Conservation (phyloP, 495 filamentous ascomycete genomes). For the Pyrenopolyporus hunteri region DNA sequence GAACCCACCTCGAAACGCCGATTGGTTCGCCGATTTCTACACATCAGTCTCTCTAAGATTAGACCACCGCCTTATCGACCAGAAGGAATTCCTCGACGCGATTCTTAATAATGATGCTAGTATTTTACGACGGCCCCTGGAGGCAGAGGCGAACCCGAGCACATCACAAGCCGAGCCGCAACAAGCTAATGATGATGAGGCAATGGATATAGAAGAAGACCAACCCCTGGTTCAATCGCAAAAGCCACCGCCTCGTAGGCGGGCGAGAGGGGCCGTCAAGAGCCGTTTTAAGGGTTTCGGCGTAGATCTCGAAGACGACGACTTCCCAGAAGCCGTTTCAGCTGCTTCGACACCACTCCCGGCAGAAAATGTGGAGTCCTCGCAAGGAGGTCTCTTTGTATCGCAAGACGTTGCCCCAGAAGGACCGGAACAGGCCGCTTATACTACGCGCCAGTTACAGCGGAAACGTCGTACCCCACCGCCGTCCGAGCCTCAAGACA, state of each 20-base stretch:
- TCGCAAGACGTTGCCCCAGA: slow-evolving; percentile 34
- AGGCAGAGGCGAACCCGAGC: slow-evolving; percentile 42
- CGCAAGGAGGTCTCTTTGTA: slow-evolving; percentile 49
- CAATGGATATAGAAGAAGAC: slow-evolving; percentile 44
- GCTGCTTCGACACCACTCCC: slow-evolving; percentile 4
- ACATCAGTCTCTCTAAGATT: slow-evolving; percentile 69
- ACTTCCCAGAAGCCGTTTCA: slow-evolving; percentile 20
- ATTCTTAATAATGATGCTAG: slow-evolving; percentile 80
- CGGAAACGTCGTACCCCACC: slow-evolving; percentile 55
- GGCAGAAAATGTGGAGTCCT: slow-evolving; percentile 18
- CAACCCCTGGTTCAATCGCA: slow-evolving; percentile 22
- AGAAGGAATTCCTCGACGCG: slow-evolving; percentile 91
- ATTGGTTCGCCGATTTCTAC: slow-evolving; percentile 74
- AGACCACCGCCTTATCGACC: slow-evolving; percentile 82
- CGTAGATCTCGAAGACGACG: slow-evolving; percentile 46
- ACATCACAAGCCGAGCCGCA: slow-evolving; percentile 20
- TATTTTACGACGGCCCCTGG: slow-evolving; percentile 67
- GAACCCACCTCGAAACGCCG: slow-evolving; percentile 60
- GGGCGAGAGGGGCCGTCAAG: slow-evolving; percentile 50
- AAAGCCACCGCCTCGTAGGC: slow-evolving; percentile 32
- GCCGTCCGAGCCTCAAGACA: slow-evolving; percentile 49
- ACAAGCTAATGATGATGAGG: slow-evolving; percentile 25
- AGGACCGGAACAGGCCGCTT: slow-evolving; percentile 21
- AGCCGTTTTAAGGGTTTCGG: slow-evolving; percentile 78
- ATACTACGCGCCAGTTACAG: slow-evolving; percentile 41